A percentile compares a stretch with the other conserved stretches of the same genome.
phyloP scores from a whole-genome alignment of 2,329 filamentous ascomycete species.

The Colletotrichum sp. region DNA sequence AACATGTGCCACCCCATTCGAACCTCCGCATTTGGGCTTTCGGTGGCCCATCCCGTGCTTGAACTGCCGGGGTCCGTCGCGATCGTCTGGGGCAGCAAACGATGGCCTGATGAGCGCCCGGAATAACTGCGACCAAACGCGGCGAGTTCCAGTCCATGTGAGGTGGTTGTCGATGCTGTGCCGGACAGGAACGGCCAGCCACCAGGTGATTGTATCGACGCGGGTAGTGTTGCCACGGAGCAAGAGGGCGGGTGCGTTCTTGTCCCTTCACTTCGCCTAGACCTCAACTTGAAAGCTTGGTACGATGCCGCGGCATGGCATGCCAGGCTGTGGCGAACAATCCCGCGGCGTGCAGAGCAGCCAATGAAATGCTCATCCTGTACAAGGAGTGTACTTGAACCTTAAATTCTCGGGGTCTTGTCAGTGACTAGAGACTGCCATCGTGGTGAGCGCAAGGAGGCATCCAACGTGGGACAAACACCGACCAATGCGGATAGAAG shows the following conservation, averaged over 20 bases:
- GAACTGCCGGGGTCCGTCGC: not conserved
- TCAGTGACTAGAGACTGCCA: not conserved
- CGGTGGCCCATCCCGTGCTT: not conserved
- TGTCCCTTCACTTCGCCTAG: not conserved
- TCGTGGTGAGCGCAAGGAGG: not conserved
- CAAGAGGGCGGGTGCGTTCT: not conserved
- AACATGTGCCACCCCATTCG: slow-evolving; percentile 12
- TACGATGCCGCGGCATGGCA: not conserved
- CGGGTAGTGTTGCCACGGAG: not conserved
- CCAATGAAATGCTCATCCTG: not conserved
- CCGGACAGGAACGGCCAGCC: not conserved
- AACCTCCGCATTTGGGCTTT: slow-evolving; percentile 13
- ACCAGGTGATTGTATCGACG: not conserved
- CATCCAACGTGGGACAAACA: not conserved
- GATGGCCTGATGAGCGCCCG: slow-evolving; percentile 1
- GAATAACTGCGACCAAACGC: not conserved
- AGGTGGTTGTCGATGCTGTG: not conserved
- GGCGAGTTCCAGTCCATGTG: not conserved
- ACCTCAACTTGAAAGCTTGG: slow-evolving; percentile 14
- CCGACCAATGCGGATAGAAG: not conserved
- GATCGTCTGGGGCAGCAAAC: not conserved
- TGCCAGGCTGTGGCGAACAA: not conserved
- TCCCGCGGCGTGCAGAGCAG: not conserved
- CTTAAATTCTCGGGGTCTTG: slow-evolving; percentile 3
- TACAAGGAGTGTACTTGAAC: not conserved